Evolutionary conservation across 805 yeast species (phyloP).

Genomic region (Barnettozyma botsteinii): DNA sequence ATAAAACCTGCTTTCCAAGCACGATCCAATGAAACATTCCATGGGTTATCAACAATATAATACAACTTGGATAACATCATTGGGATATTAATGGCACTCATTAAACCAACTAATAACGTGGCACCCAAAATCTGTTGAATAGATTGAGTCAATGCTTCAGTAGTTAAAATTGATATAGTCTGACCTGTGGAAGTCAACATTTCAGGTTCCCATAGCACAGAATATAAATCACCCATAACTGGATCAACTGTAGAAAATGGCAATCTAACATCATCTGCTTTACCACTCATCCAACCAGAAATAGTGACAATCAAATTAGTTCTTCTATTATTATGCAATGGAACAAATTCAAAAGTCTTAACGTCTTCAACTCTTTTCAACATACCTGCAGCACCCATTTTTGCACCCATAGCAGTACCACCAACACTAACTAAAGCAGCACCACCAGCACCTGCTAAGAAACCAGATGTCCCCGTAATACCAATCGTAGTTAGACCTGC

Average conservation of each 20-base stretch:
- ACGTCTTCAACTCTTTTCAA: constrained; percentile 84
- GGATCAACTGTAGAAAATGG: constrained; percentile 98
- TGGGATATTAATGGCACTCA: constrained; percentile 91
- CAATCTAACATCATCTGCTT: constrained; percentile 88
- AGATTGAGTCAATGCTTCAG: constrained; percentile 87
- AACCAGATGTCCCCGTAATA: constrained; percentile 86
- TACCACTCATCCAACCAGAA: constrained; percentile 97
- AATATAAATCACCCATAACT: constrained; percentile 92
- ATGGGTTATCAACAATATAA: constrained; percentile 89
- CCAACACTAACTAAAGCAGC: constrained; percentile 90
- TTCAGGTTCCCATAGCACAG: constrained; percentile 96
- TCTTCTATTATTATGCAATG: constrained; percentile 85
- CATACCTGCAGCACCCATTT: constrained; percentile 84
- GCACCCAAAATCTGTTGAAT: constrained; percentile 94
- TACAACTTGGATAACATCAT: constrained; percentile 86
- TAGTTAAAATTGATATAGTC: constrained; percentile 87
- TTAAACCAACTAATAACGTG: constrained; percentile 79
- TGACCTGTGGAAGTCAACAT: constrained; percentile 95
- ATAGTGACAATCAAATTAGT: constrained; percentile 84
- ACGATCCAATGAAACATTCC: constrained; percentile 95
- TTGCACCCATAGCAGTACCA: constrained; percentile 87
- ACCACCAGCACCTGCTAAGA: constrained; percentile 95
- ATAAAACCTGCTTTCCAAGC: constrained; percentile 96
- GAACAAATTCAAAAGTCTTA: constrained; percentile 87
- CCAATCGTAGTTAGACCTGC: constrained; percentile 96